Evolutionary conservation across 768 basidiomycete species (phyloP).

Genomic region (Pulveroboletus frians): DNA sequence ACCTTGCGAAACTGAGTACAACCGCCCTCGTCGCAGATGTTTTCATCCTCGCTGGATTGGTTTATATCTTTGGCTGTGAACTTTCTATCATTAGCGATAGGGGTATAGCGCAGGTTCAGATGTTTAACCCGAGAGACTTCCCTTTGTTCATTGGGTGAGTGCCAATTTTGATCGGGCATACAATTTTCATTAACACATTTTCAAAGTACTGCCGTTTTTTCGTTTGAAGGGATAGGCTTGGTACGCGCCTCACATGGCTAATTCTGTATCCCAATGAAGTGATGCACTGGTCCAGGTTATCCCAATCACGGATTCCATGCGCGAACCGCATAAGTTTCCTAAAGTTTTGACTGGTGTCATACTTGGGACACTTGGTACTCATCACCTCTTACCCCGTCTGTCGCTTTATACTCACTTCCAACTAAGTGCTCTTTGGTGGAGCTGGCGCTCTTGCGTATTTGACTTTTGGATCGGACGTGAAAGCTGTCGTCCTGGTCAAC

Average conservation of each 20-base stretch:
- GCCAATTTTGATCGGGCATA: not conserved
- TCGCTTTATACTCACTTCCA: constrained; percentile 4
- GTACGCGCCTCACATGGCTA: constrained; percentile 40
- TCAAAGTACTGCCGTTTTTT: constrained; percentile 89
- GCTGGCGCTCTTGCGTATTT: constrained; percentile 83
- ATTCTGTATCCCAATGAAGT: not conserved
- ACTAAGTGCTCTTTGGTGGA: constrained; percentile 75
- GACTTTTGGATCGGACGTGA: constrained; percentile 80
- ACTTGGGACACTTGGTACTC: constrained; percentile 69
- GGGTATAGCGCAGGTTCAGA: constrained; percentile 72
- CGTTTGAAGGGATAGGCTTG: constrained; percentile 96
- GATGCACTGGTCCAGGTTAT: constrained; percentile 53
- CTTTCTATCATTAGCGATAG: constrained; percentile 55
- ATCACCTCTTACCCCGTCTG: not conserved
- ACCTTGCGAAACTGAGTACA: constrained; percentile 90
- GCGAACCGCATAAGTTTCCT: constrained; percentile 91
- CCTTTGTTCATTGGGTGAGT: constrained; percentile 86
- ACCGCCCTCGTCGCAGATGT: constrained; percentile 91
- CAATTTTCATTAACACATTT: constrained; percentile 3
- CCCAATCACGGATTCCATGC: constrained; percentile 96
- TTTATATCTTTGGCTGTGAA: constrained; percentile 90
- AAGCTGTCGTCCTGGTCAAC: constrained; percentile 95
- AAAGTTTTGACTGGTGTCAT: constrained; percentile 84
- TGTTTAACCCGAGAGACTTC: constrained; percentile 90
- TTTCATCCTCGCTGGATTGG: constrained; percentile 84